phyloP scores from a whole-genome alignment of 2,329 filamentous ascomycete species.

The Arthrobotrys musiformis region DNA sequence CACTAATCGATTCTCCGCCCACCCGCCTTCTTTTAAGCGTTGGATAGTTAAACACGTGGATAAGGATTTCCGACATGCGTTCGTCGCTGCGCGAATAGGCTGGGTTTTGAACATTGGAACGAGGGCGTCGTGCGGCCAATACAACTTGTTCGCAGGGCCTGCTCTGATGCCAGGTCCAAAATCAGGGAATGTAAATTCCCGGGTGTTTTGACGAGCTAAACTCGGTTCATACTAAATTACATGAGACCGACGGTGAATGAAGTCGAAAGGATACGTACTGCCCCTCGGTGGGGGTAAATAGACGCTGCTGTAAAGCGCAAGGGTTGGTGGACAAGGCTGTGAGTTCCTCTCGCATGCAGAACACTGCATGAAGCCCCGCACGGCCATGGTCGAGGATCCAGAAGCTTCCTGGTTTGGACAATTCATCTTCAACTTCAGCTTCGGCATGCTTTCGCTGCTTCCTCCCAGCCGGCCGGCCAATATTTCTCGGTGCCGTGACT shows the following conservation, averaged over 20 bases:
- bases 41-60: slow-evolving; percentile 8
- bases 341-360: slow-evolving; percentile 13
- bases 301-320: neutral
- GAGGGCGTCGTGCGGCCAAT: neutral
- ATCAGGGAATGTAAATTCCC: neutral
- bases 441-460: neutral
- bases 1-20: slow-evolving; percentile 42
- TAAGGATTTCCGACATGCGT: slow-evolving; percentile 20
- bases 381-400: neutral
- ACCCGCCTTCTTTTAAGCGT: slow-evolving; percentile 28
- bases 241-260: neutral
- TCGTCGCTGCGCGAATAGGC: slow-evolving; percentile 23
- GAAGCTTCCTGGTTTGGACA: neutral
- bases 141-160: neutral
- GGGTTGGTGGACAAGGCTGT: neutral
- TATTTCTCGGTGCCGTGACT: neutral
- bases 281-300: slow-evolving; percentile 8
- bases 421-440: neutral
- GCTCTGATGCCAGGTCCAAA: neutral
- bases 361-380: slow-evolving; percentile 28
- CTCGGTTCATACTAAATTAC: neutral
- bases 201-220: neutral
- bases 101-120: slow-evolving; percentile 1
- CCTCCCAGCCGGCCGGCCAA: neutral
- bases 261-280: neutral